phyloP scores from a whole-genome alignment of 2,329 filamentous ascomycete species.

The Phialophora verrucosa region DNA sequence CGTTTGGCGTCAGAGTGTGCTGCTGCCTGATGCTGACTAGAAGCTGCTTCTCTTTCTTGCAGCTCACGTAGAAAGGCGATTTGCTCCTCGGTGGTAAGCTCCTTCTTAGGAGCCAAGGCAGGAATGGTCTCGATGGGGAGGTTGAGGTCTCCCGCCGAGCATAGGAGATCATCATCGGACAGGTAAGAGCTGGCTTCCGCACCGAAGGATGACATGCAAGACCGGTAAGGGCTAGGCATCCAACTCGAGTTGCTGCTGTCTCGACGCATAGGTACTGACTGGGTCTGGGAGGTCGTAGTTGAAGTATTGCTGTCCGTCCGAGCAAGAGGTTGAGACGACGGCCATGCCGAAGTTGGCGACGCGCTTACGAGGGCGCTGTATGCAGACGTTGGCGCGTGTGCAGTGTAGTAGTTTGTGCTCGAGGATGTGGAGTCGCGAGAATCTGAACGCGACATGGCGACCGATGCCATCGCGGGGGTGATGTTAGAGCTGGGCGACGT shows the following conservation, averaged over 20 bases:
- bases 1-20: constrained; percentile 27
- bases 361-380: constrained; percentile 35
- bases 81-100: constrained; percentile 40
- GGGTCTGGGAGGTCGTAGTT: constrained; percentile 21
- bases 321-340: constrained; percentile 24
- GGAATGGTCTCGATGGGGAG: constrained; percentile 38
- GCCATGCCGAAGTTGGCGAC: constrained; percentile 35
- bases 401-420: constrained; percentile 24
- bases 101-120: constrained; percentile 33
- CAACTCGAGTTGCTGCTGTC: constrained; percentile 38
- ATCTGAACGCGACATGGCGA: constrained; percentile 40
- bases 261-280: constrained; percentile 35
- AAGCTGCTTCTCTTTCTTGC: constrained; percentile 37
- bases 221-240: constrained; percentile 39
- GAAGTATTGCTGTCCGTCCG: constrained; percentile 31
- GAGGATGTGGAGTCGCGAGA: constrained; percentile 39
- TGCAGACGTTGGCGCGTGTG: constrained; percentile 30
- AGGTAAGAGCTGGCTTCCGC: constrained; percentile 38
- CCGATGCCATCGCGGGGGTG: constrained; percentile 37
- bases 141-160: constrained; percentile 26
- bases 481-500: constrained; percentile 38
- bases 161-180: constrained; percentile 40
- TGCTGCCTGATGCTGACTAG: constrained; percentile 23
- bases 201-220: constrained; percentile 38
- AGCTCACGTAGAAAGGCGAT: constrained; percentile 38